Evolutionary conservation across 2,329 filamentous ascomycete genomes (phyloP), one percentile per base, ranked within the genome.

Genomic region (Cyphellophora europaea): DNA sequence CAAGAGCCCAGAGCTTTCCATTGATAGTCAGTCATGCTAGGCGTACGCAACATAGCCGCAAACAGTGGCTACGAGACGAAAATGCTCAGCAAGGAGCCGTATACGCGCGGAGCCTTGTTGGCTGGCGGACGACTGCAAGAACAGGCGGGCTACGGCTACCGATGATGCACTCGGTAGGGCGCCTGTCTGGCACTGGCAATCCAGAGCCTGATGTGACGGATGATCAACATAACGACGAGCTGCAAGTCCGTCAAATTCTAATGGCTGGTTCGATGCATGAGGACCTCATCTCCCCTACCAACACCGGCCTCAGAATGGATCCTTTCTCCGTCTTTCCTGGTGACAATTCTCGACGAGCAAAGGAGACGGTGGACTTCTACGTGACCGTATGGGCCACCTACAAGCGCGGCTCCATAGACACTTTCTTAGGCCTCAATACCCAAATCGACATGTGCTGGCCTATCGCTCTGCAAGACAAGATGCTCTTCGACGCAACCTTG

Each of bases 401-500:
- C 19, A 38, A 39, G 17, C 25, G 21, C 15, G 36, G 36, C 10
- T 31, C 32, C 18, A 35, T 42, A 15, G 40, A 42, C 19, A 21
- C 31, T 11, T 25, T 35, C 17, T 33, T 42, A 29, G 40, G 40
- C 4, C 39, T 35, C 23, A 39, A 42, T 19, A 39, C 40, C 8
- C 40, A 42, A 29, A 27, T 42, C 14, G 36, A 38, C 16, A 21
- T 42, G n/a, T 42, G 40, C 36, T 42, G 40, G 40, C 40, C 40
- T n/a, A 16, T 42, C 15, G 40, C 40, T 8, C 14, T 42, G 6
- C 40, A 39, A 32, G 36, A 42, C 33, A 33, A 36, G 14, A 42
- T 42, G 40, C 33, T 42, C 16, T 42, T 42, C 23, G 40, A 42
- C 11, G 40, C 40, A 5, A 42, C 40, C 10, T 15, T 42, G 3